These are phyloP conservation scores for Eucalyptus camaldulensis DNA, from an alignment of 345 rosid species.

Conservation along the genomic window DNA sequence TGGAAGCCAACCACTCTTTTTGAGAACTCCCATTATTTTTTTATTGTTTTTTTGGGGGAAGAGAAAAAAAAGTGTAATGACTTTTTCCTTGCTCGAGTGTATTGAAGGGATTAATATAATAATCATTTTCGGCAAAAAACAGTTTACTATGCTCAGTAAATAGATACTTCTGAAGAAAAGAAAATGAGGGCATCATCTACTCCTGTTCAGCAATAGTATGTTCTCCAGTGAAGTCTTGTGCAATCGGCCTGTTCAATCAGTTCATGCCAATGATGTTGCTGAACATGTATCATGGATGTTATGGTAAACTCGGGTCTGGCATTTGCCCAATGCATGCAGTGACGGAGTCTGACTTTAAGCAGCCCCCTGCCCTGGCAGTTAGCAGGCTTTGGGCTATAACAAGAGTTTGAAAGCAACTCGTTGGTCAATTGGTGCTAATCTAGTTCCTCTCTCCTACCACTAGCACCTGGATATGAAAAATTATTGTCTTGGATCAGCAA, in stretches of 20 bases:
- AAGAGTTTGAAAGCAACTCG: background rate
- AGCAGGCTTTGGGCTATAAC: background rate
- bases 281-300: background rate
- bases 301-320: background rate
- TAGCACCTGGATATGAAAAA: background rate
- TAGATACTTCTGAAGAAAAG: background rate
- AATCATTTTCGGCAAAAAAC: background rate
- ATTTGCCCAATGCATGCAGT: background rate
- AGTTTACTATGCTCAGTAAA: background rate
- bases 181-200: background rate
- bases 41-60: background rate
- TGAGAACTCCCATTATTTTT: background rate
- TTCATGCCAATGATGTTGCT: background rate
- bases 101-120: background rate
- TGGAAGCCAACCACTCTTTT: conserved; percentile 10
- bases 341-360: background rate
- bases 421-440: background rate
- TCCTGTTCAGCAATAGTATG: background rate
- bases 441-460: background rate
- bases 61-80: background rate
- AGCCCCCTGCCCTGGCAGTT: background rate
- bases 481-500: background rate
- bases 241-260: background rate
- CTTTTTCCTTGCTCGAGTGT: background rate
- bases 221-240: background rate